Evolutionary conservation across 75 land plant genomes (phyloP).

Genomic region (Chamaecyparis obtusa): DNA sequence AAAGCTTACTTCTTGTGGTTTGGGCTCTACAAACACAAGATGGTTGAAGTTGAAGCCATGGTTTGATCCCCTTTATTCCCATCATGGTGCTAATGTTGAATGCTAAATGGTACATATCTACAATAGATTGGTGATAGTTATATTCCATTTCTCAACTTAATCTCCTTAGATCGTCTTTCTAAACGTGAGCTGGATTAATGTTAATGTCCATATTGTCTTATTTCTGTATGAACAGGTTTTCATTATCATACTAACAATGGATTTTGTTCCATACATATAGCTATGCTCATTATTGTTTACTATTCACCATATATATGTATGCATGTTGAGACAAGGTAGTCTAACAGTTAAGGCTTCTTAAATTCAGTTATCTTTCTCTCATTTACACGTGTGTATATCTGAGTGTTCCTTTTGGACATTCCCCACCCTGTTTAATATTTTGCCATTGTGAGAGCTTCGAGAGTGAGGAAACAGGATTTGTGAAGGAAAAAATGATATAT

Average conservation of each 20-base stretch:
- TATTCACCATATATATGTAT: neutral
- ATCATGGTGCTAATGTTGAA: neutral
- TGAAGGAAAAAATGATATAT: too few species aligned
- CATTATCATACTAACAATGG: neutral
- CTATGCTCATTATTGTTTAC: neutral
- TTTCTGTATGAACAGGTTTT: neutral
- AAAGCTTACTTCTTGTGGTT: neutral
- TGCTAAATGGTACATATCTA: neutral
- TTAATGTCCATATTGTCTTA: too few species aligned
- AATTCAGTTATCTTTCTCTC: neutral
- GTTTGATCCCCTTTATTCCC: neutral
- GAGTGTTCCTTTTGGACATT: too few species aligned
- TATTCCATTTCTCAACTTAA: neutral
- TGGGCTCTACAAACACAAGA: neutral
- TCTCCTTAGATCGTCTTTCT: neutral
- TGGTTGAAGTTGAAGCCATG: neutral
- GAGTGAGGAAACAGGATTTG: too few species aligned
- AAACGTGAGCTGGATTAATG: neutral
- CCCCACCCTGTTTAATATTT: too few species aligned
- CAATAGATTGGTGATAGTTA: neutral
- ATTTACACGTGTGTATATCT: too few species aligned
- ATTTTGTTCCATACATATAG: neutral
- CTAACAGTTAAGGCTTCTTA: neutral
- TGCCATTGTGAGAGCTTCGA: too few species aligned
- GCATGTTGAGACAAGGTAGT: neutral